Evolutionary conservation across 2,329 filamentous ascomycete genomes (phyloP), one percentile per base, ranked within the genome.

Genomic region (Sporothrix curviconia): DNA sequence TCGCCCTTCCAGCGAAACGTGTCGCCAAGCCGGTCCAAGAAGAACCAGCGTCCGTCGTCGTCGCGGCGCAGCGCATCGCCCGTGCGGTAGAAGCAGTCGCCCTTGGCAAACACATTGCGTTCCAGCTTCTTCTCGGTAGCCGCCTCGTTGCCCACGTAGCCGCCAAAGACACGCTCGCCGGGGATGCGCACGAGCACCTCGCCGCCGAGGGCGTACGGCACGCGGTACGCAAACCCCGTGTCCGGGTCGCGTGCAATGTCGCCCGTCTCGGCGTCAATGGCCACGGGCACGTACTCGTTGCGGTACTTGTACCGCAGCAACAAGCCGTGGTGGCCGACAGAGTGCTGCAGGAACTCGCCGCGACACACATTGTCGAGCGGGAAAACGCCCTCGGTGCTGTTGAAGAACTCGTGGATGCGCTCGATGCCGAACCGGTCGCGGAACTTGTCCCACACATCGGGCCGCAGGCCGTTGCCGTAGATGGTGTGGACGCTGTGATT

Each of bases 1-100:
- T 92, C 89, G 51, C 84, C 85, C 74, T 95, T 90, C 87, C 87
- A 90, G 50, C 87, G 78, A 70, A 85, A 90, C 0, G 87, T 90
- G 68, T 90, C 87, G 1, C 86, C 86, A 1, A 89, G 76, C 4
- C 25, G 75, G 64, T 90, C 87, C 37, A 85, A 69, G 68, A 90
- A 90, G 70, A 78, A 89, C 80, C 83, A 85, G 9, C 83, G 74
- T 0, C 86, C 86, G 54, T 90, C 84, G 2, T 62, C 62, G 60
- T 85, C 81, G 19, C 80, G 75, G 3, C 82, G 72, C 39, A 90
- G 67, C 0, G 86, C 80, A 67, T 90, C 87, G 4, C 87, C 87
- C 0, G 80, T 83, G 4, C 86, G 78, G 66, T 85, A 90, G 66
- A 80, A 90, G 7, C 81, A 70, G 67, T 90, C 87, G 0, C 86